phyloP scores from a whole-genome alignment of 2,329 filamentous ascomycete genomes.

The Colletotrichum sp. region DNA sequence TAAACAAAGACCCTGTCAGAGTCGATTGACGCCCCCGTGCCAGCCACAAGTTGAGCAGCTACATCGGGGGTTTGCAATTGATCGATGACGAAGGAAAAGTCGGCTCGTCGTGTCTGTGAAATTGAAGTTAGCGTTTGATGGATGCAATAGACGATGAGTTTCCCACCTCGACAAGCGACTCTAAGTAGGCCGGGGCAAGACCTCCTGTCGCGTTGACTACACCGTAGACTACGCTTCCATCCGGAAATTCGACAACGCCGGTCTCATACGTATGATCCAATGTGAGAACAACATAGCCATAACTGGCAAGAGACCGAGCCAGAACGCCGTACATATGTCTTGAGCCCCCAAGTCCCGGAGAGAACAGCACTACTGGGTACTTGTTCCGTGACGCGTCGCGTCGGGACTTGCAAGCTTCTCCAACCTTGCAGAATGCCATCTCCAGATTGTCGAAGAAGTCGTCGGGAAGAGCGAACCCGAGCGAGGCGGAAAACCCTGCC shows the following conservation, averaged over 20 bases:
- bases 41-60: not conserved
- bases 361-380: slow-evolving; percentile 41
- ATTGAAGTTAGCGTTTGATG: not conserved
- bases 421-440: slow-evolving; percentile 21
- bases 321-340: slow-evolving; percentile 46
- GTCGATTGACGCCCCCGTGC: not conserved
- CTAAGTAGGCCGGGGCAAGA: not conserved
- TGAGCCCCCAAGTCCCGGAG: slow-evolving; percentile 46
- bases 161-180: not conserved
- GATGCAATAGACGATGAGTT: not conserved
- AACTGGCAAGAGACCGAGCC: slow-evolving; percentile 48
- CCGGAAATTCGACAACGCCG: slow-evolving; percentile 48
- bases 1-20: slow-evolving; percentile 33
- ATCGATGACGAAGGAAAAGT: slow-evolving; percentile 41
- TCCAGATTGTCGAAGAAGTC: slow-evolving; percentile 14
- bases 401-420: not conserved
- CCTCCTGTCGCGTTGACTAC: not conserved
- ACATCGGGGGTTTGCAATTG: slow-evolving; percentile 24
- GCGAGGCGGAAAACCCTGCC: not conserved
- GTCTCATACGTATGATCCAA: slow-evolving; percentile 56
- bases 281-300: slow-evolving; percentile 49
- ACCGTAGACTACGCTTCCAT: slow-evolving; percentile 37
- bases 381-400: not conserved
- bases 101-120: slow-evolving; percentile 38
- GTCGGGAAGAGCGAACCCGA: slow-evolving; percentile 10